Evolutionary conservation across 2,329 filamentous ascomycete genomes (phyloP), one percentile per base, ranked within the genome.

Genomic region (Chrysoporthe cubensis): DNA sequence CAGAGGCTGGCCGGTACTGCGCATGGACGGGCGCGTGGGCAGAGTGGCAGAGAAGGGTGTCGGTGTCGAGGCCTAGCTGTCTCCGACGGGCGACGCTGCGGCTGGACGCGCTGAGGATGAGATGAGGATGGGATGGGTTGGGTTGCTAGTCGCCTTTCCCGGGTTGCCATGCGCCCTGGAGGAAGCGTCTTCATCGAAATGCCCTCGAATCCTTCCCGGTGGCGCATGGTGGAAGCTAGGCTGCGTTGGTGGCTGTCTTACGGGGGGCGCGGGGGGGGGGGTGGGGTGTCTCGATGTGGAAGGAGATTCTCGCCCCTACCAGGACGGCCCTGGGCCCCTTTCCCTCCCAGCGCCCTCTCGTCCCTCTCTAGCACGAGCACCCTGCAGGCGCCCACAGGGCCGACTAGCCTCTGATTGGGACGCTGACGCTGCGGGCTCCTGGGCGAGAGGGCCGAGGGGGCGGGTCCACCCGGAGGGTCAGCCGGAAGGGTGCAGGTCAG

Each of bases 131-230:
- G 26, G 26, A 2, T 26, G 26, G 26, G 26, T 26, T 26, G 26
- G 26, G 26, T 26, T 26, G 26, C 26, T 2, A 26, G 26, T 26
- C 26, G 26, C 2, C 26, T 26, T 26, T 26, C 26, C 26, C 26
- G 26, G 26, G 26, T 26, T 26, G 26, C 26, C 26, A 26, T 26
- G 26, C 26, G 48, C 21, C 21, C 11, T 52, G 9, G 48, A 52
- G 11, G 48, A 21, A 52, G 5, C 21, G 48, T 14, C 46, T 14
- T 7, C 26, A 21, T 52, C 48, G 32, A 58, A n/a, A 7, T 58
- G 34, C 18, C 26, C 54, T 58, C 56, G 56, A 42, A 58, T 58
- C 34, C 56, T 58, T 58, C 56, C 14, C 56, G 40, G 56, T 16
- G 56, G 56, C 34, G 34, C 34, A 34, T 26, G 37, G 34, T n/a